phyloP scores from a whole-genome alignment of 2,329 filamentous ascomycete genomes.

The Colletotrichum aenigma region DNA sequence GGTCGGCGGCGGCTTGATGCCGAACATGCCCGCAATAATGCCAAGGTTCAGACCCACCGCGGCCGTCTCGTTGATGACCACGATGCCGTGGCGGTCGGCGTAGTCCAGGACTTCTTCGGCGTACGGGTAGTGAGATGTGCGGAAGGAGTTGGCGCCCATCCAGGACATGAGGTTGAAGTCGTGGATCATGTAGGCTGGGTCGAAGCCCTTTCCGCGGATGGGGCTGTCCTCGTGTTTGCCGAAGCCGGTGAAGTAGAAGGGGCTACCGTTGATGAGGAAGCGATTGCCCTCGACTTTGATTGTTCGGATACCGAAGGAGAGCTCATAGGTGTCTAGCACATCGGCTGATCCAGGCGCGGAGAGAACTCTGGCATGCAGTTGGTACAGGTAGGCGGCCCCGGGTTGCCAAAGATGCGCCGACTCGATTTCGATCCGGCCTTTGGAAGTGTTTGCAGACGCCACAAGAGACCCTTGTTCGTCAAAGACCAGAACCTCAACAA shows the following conservation, averaged over 20 bases:
- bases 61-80: slow-evolving; percentile 31
- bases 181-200: slow-evolving; percentile 33
- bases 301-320: slow-evolving; percentile 26
- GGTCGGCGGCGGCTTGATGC: slow-evolving; percentile 5
- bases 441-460: neutral
- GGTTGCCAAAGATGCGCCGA: slow-evolving; percentile 29
- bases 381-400: slow-evolving; percentile 30
- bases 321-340: slow-evolving; percentile 23
- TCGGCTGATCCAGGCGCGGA: neutral
- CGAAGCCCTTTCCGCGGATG: slow-evolving; percentile 32
- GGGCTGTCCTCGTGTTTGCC: slow-evolving; percentile 31
- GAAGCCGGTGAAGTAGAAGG: slow-evolving; percentile 34
- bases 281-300: slow-evolving; percentile 22
- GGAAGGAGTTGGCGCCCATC: slow-evolving; percentile 35
- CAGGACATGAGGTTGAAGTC: slow-evolving; percentile 32
- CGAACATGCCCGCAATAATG: slow-evolving; percentile 17
- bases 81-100: slow-evolving; percentile 30
- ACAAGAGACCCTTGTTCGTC: neutral
- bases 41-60: slow-evolving; percentile 29
- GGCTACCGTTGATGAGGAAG: slow-evolving; percentile 30
- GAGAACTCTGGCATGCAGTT: slow-evolving; percentile 24
- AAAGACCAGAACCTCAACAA: neutral
- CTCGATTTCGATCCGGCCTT: slow-evolving; percentile 19
- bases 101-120: slow-evolving; percentile 31
- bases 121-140: slow-evolving; percentile 34